Evolutionary conservation across 2,329 filamentous ascomycete species (phyloP).

Genomic region (Neocatenulostroma microsporum): DNA sequence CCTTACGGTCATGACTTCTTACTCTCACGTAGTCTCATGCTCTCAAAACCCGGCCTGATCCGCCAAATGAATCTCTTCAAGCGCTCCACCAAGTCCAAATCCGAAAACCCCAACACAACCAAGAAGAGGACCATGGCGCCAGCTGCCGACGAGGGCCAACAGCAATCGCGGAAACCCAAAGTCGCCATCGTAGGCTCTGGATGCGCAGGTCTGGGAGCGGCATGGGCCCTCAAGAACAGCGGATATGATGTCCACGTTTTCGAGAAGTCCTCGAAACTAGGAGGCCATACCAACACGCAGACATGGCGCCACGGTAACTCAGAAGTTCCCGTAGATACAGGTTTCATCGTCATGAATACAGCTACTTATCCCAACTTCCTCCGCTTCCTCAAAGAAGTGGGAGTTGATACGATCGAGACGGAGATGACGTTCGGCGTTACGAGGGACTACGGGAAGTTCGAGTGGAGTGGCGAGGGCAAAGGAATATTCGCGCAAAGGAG

Average conservation of each 20-base stretch:
- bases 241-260: constrained; percentile 78
- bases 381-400: constrained; percentile 59
- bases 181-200: constrained; percentile 81
- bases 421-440: constrained; percentile 74
- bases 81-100: constrained; percentile 1
- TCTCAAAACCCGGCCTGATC: constrained; percentile 5
- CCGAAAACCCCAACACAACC: not conserved
- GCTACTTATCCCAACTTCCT: constrained; percentile 80
- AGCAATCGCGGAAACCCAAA: constrained; percentile 15
- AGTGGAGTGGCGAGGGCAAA: constrained; percentile 65
- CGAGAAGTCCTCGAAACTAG: constrained; percentile 64
- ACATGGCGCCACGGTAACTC: constrained; percentile 56
- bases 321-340: constrained; percentile 65
- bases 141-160: not conserved
- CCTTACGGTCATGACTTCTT: too few species aligned
- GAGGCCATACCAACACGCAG: constrained; percentile 75
- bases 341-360: constrained; percentile 73
- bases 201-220: constrained; percentile 66
- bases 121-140: constrained; percentile 5
- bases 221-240: constrained; percentile 73
- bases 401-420: constrained; percentile 56
- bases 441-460: constrained; percentile 64
- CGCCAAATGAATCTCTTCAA: constrained; percentile 8
- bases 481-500: constrained; percentile 62
- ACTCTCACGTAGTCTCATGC: too few species aligned